These are phyloP conservation scores for Globisporangium irregulare DNA, from an alignment of 352 stramenopile genomes.

Conservation along the genomic window DNA sequence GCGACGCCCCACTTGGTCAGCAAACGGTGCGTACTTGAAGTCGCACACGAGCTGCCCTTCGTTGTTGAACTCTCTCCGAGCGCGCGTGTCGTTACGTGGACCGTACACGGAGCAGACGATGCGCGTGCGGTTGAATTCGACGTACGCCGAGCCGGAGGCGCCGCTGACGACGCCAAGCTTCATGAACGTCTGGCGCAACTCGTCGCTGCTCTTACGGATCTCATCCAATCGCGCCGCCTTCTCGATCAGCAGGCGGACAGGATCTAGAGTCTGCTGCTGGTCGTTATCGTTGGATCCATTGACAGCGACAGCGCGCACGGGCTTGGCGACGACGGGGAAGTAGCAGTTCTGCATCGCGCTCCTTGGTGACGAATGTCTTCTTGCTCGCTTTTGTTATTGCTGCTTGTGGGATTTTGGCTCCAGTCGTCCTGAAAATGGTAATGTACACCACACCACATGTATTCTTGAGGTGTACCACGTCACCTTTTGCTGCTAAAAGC, in stretches of 20 bases:
- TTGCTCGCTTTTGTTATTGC: constrained; percentile 7
- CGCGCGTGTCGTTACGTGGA: constrained; percentile 71
- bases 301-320: constrained; percentile 11
- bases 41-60: constrained; percentile 87
- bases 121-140: constrained; percentile 85
- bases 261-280: constrained; percentile 2
- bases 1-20: constrained; percentile 50
- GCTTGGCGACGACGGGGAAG: constrained; percentile 45
- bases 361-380: background rate
- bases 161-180: constrained; percentile 77
- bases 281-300: constrained; percentile 4
- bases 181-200: constrained; percentile 87
- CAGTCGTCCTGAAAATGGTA: constrained; percentile 5
- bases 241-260: constrained; percentile 28
- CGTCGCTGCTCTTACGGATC: constrained; percentile 52
- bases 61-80: constrained; percentile 80
- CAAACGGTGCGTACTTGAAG: constrained; percentile 87
- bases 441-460: background rate
- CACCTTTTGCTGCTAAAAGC: background rate
- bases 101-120: constrained; percentile 89
- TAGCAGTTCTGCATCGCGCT: constrained; percentile 86
- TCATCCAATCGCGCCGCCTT: constrained; percentile 33
- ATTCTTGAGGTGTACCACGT: background rate
- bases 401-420: constrained; percentile 10
- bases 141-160: constrained; percentile 85